Evolutionary conservation across 768 basidiomycete species (phyloP).

Genomic region (Coprinellus aureogranulatus): DNA sequence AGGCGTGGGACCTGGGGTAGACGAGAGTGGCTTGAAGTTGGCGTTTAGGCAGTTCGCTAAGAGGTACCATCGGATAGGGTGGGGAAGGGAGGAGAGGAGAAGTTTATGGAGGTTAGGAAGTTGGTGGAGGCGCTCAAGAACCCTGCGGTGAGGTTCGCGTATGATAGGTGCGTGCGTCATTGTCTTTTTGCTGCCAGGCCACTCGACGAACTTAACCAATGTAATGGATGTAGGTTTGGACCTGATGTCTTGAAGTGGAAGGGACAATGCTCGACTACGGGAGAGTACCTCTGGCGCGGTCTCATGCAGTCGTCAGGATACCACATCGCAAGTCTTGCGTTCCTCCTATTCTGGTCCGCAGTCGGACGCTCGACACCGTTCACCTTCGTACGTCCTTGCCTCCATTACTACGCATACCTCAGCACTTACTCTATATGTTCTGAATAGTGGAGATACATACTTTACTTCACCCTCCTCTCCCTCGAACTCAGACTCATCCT

Average conservation of each 20-base stretch:
- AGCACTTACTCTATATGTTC: neutral
- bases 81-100: slow-evolving; percentile 53
- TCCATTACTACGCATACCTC: slow-evolving; percentile 5
- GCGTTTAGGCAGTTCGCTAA: slow-evolving; percentile 77
- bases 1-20: slow-evolving; percentile 57
- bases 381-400: slow-evolving; percentile 55
- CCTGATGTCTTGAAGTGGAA: slow-evolving; percentile 69
- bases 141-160: slow-evolving; percentile 77
- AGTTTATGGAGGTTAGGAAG: slow-evolving; percentile 70
- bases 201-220: neutral
- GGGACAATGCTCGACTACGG: slow-evolving; percentile 56
- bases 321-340: slow-evolving; percentile 58
- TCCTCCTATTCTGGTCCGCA: slow-evolving; percentile 61
- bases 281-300: slow-evolving; percentile 69
- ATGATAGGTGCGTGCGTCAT: slow-evolving; percentile 75
- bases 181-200: neutral
- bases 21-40: slow-evolving; percentile 63
- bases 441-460: slow-evolving; percentile 72
- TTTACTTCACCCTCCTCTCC: slow-evolving; percentile 61
- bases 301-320: slow-evolving; percentile 61
- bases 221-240: slow-evolving; percentile 59
- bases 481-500: slow-evolving; percentile 68
- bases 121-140: slow-evolving; percentile 79
- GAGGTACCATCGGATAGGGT: slow-evolving; percentile 68
- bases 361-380: slow-evolving; percentile 58